Base-by-base conservation (phyloP, 2,329 filamentous ascomycete genomes). In the Ascochyta koolunga region DNA sequence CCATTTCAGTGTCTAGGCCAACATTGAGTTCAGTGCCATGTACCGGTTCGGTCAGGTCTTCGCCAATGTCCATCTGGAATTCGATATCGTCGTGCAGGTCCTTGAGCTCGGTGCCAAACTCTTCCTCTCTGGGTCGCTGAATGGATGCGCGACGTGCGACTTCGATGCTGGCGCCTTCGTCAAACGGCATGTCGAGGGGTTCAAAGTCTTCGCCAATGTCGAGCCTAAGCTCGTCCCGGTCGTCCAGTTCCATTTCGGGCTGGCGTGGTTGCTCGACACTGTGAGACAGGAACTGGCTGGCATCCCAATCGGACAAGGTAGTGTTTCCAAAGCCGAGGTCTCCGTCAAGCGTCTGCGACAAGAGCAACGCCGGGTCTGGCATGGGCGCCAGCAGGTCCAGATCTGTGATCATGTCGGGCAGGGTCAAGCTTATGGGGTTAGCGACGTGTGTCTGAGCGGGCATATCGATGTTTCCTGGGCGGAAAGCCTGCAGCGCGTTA, bases 381-480 rank as follows among this genome's bases (percentile, higher is more conserved):
- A 95, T 76, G 3, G 80, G 78, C 13, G 78, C 90, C 27, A 96
- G 90, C 21, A 96, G 83, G 71, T 99, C 95, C 56, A 95, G 90
- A 59, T 96, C 92, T 10, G 95, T 98, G 63, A 99, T 89, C 48
- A 89, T 88, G 78, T 99, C 95, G 6, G 93, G 92, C 49, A 99
- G 83, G 68, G 93, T 90, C 60, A 98, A 84, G 24, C 91, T 89
- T 72, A 93, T 91, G 42, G 93, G 89, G 66, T 92, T 92, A 25
- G 90, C 89, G 60, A 90, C 83, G 67, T 91, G 88, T 15, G 93
- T 77, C 50, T 81, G 82, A 44, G 87, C 84, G n/a, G 93, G 91
- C 66, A 98, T 84, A 76, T 99, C 95, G 72, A 98, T 96, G 77
- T 97, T 97, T 62, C 93, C 93, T 41, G 93, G 91, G 56, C 93